Conservation (phyloP, 148 eudicot genomes). For the Cornus suecica region DNA sequence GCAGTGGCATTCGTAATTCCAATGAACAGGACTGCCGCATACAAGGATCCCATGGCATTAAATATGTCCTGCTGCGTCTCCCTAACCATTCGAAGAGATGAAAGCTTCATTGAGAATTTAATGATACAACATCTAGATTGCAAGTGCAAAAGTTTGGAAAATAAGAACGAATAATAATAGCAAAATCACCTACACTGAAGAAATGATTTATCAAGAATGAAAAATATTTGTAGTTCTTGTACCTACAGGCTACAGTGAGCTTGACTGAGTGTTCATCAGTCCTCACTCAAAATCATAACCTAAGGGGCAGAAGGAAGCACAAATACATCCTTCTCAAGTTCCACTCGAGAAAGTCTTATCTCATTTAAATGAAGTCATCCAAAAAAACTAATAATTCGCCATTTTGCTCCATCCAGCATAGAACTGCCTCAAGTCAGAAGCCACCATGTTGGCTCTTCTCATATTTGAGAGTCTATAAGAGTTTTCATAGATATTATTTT, state of each 20-base stretch:
- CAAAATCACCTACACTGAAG: not conserved
- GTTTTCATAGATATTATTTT: too few relatives aligned
- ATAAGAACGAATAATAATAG: not conserved
- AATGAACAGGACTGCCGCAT: constrained; percentile 81
- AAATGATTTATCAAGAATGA: not conserved
- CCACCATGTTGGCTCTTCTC: too few relatives aligned
- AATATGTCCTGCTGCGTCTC: constrained; percentile 74
- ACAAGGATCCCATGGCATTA: constrained; percentile 95
- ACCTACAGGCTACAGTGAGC: not conserved
- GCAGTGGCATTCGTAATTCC: constrained; percentile 94
- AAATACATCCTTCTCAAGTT: not conserved
- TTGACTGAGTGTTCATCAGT: not conserved
- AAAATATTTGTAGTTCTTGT: not conserved
- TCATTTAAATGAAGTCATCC: not conserved
- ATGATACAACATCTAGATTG: not conserved
- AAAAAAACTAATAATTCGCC: too few relatives aligned
- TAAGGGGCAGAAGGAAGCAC: too few relatives aligned
- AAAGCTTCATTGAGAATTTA: not conserved
- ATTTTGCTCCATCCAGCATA: too few relatives aligned
- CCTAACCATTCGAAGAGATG: constrained; percentile 32
- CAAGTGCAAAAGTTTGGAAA: not conserved
- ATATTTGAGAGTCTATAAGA: too few relatives aligned
- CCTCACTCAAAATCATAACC: too few relatives aligned
- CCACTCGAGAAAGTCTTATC: not conserved
- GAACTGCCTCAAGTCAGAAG: too few relatives aligned